Evolutionary conservation across 192 early-diverging fungal species (phyloP).

Genomic region (Fimicolochytrium jonesii): DNA sequence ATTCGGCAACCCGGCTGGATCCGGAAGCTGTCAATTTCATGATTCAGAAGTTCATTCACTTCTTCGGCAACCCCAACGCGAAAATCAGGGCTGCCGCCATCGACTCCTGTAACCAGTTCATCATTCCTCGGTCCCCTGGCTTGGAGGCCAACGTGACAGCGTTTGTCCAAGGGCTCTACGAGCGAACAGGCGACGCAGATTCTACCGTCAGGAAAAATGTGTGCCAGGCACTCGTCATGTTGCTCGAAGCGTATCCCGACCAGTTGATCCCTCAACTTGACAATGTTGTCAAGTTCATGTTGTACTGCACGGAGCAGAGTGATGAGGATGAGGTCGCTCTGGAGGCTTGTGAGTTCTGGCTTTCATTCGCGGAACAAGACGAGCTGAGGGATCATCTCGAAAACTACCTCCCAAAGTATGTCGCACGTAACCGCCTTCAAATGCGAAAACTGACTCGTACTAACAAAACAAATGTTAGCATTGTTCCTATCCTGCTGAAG

Average conservation of each 20-base stretch:
- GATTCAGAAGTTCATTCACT: constrained; percentile 84
- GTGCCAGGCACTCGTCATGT: constrained; percentile 89
- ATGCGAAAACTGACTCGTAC: too few relatives aligned
- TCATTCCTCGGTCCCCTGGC: constrained; percentile 67
- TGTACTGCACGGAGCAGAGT: constrained; percentile 73
- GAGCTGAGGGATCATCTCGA: constrained; percentile 59
- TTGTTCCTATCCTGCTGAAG: constrained; percentile 88
- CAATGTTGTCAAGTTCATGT: constrained; percentile 92
- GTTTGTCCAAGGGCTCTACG: constrained; percentile 76
- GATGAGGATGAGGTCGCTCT: constrained; percentile 74
- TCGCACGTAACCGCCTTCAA: too few relatives aligned
- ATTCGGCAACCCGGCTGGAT: constrained; percentile 77
- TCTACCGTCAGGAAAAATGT: constrained; percentile 83
- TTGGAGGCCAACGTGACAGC: constrained; percentile 64
- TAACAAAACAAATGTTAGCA: too few relatives aligned
- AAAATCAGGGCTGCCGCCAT: constrained; percentile 79
- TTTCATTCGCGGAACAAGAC: constrained; percentile 92
- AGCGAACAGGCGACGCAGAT: constrained; percentile 77
- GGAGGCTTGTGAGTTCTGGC: constrained; percentile 99
- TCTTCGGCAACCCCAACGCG: constrained; percentile 72
- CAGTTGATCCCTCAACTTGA: constrained; percentile 82
- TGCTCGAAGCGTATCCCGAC: constrained; percentile 82
- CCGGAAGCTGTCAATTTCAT: constrained; percentile 74
- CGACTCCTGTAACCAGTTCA: constrained; percentile 82
- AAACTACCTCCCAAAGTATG: constrained; percentile 34